These are phyloP conservation scores for Neopestalotiopsis clavispora DNA, from an alignment of 2,329 filamentous ascomycete species.

Conservation along the genomic window DNA sequence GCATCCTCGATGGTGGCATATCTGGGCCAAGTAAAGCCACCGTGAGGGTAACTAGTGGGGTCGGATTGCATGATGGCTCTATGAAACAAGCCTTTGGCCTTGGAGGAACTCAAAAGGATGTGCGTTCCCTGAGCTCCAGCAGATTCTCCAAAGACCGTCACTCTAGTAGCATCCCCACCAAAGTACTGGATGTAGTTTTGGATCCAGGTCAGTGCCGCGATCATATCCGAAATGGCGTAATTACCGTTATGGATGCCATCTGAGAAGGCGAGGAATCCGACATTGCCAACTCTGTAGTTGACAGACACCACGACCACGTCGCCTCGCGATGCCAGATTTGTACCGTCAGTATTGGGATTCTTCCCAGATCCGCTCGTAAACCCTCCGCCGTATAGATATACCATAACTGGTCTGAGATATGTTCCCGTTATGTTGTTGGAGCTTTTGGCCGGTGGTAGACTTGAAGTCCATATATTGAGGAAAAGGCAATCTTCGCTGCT, in stretches of 20 bases:
- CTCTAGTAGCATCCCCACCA: slow-evolving; percentile 36
- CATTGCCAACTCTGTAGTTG: neutral
- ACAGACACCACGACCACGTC: neutral
- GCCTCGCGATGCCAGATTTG: neutral
- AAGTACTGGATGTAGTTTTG: slow-evolving; percentile 42
- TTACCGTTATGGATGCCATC: neutral
- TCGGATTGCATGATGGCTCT: neutral
- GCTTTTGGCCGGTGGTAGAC: neutral
- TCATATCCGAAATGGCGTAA: slow-evolving; percentile 3
- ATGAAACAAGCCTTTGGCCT: neutral
- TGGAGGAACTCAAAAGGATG: neutral
- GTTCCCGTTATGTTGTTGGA: too few species aligned
- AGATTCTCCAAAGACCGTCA: slow-evolving; percentile 26
- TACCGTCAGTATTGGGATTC: slow-evolving; percentile 1
- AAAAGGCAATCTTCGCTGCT: neutral
- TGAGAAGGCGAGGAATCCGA: neutral
- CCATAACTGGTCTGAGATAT: neutral
- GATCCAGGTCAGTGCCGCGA: slow-evolving; percentile 54
- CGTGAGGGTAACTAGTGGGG: neutral
- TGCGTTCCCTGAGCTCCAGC: slow-evolving; percentile 2
- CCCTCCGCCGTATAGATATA: neutral
- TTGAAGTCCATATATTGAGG: neutral
- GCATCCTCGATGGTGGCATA: neutral
- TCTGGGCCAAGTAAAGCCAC: neutral
- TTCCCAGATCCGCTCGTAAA: slow-evolving; percentile 5